These are phyloP conservation scores for Hydrangea macrophylla DNA, from an alignment of 148 eudicot genomes.

Conservation along the genomic window DNA sequence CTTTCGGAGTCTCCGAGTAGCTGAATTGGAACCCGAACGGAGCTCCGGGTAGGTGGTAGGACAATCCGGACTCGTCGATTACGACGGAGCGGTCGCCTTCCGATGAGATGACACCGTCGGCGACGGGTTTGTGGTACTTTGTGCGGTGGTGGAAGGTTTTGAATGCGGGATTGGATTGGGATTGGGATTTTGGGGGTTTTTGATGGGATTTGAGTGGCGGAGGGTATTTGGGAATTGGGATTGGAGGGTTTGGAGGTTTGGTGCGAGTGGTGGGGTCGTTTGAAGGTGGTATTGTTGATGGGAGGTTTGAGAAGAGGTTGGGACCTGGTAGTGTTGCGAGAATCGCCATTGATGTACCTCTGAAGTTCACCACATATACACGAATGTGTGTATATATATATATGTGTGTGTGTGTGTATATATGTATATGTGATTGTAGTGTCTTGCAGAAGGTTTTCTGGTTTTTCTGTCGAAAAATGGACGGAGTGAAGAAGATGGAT, in stretches of 20 bases:
- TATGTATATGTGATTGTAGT: not conserved
- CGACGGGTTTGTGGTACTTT: constrained; percentile 69
- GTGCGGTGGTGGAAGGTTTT: constrained; percentile 54
- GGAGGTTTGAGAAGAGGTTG: constrained; percentile 68
- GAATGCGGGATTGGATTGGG: constrained; percentile 38
- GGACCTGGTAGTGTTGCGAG: constrained; percentile 50
- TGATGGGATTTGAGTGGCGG: constrained; percentile 33
- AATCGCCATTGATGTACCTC: constrained; percentile 43
- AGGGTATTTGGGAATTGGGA: constrained; percentile 66
- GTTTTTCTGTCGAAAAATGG: not conserved
- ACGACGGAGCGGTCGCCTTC: constrained; percentile 46
- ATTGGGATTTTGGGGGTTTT: constrained; percentile 19
- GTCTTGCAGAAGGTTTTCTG: not conserved
- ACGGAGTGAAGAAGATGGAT: not conserved
- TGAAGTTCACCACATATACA: not conserved
- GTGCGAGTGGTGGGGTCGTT: constrained; percentile 10
- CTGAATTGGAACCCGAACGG: constrained; percentile 92
- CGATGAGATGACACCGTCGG: constrained; percentile 27
- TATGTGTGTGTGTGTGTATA: not conserved
- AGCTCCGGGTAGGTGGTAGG: constrained; percentile 79
- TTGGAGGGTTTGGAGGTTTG: constrained; percentile 44
- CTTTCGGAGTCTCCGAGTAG: constrained; percentile 87
- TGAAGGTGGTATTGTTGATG: constrained; percentile 38
- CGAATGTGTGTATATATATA: not conserved
- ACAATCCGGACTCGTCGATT: constrained; percentile 68